These are phyloP conservation scores for Diversispora epigaea DNA, from an alignment of 192 early-diverging fungal genomes.

Conservation along the genomic window DNA sequence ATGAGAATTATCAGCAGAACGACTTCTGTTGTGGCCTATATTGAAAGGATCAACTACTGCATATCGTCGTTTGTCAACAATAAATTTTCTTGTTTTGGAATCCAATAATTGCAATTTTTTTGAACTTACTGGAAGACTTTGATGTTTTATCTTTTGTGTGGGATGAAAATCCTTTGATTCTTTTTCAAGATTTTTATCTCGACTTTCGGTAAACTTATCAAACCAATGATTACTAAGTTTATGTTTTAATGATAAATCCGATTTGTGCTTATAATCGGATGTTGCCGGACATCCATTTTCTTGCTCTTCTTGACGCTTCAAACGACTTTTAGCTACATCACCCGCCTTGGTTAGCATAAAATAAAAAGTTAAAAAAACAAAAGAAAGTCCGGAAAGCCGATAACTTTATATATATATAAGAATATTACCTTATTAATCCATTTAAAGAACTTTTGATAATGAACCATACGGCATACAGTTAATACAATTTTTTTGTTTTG, in stretches of 20 bases:
- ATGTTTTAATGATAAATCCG: too few relatives aligned
- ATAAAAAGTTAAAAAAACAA: neutral
- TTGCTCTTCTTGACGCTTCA: too few relatives aligned
- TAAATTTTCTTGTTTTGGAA: neutral
- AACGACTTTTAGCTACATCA: too few relatives aligned
- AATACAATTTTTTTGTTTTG: too few relatives aligned
- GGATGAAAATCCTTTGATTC: neutral
- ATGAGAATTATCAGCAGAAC: neutral
- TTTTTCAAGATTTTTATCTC: neutral
- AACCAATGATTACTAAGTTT: neutral
- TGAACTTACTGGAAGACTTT: neutral
- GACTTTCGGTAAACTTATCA: neutral
- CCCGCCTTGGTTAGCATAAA: neutral
- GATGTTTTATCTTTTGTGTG: neutral
- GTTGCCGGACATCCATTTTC: too few relatives aligned
- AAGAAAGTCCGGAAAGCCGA: neutral
- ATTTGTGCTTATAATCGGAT: too few relatives aligned
- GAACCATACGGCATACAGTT: neutral
- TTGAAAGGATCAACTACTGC: neutral
- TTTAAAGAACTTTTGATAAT: neutral
- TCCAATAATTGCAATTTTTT: neutral
- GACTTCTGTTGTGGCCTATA: neutral
- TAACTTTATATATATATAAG: neutral
- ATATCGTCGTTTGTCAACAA: neutral
- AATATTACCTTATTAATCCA: neutral